Evolutionary conservation across 2,329 filamentous ascomycete species (phyloP), one percentile per base, ranked within the genome.

Genomic region (Talaromyces sp.): DNA sequence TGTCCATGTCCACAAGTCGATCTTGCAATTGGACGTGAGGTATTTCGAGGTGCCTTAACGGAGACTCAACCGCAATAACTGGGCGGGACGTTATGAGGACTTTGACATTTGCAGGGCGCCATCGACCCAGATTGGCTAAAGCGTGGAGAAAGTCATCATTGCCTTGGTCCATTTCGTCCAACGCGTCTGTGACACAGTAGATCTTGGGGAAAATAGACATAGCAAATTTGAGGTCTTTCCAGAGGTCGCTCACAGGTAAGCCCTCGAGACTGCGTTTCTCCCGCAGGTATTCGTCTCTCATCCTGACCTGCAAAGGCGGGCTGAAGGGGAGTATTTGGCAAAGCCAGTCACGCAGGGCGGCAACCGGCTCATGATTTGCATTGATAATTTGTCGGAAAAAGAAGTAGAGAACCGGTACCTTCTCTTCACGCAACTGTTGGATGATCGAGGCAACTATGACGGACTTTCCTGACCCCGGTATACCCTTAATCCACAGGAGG

Each of bases 281-380:
- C 13, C n/a, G 5, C 16, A 52, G 11, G 35, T 62, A 62, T 16
- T 64, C 60, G 33, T 62, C 47, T 48, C 14, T 63, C 41, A 63
- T 33, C 11, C 52, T 52, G 16, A 0, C 67, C 80, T 6, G 77
- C 78, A 64, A 72, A 67, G 45, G 57, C 16, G 56, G 56, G 16
- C 39, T 52, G 8, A 50, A 60, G 11, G 19, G 13, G 16, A 67
- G 57, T 16, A 62, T 47, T 57, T 67, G 65, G 24, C 41, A 35
- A 19, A 66, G 31, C 63, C 63, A 68, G 50, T 68, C 67, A 8
- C 67, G 59, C 27, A 67, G 31, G 37, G 68, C 50, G 27, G 66
- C 60, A 6, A 47, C 24, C 4, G 68, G 65, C 22, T 65, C 58
- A 31, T 65, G 66, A 58, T 70, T 69, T 41, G 58, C 50, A 7